Base-by-base conservation (phyloP, 2,329 filamentous ascomycete species). In the Botryosphaeria dothidea region DNA sequence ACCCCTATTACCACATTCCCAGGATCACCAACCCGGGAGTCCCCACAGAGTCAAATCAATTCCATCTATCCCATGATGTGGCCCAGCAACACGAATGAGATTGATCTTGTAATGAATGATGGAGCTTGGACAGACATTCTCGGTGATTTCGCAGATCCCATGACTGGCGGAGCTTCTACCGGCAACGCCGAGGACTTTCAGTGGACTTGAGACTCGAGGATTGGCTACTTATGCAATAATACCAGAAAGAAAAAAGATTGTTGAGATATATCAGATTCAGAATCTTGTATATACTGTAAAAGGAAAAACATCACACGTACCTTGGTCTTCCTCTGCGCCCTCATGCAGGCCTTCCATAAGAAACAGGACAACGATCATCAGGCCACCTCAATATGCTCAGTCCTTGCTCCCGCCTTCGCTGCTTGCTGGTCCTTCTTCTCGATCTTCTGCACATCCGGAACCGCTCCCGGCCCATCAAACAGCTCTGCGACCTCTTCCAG, bases 401-500 rank as follows among this genome's bases (percentile, higher is more conserved):
- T 36, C 19, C 29, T 15, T 6, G 51, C 61, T 9, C 48, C 61
- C 3, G 49, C 36, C 49, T 64, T 64, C 4, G 36, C 36, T 6
- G 29, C 38, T 9, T 29, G 23, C 6, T 15, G 13, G n/a, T 64
- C 38, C 56, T 60, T 46, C 27, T 34, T 62, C 48, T 62, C 56
- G 7, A 68, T 62, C 57, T 65, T 66, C 17, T 58, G 64, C 41
- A 67, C 62, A 36, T 66, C 58, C 2, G 64, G 64, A n/a, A 68
- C 62, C 19, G 67, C 64, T 5, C 66, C 66, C 3, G 67, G 65
- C 21, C 63, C 63, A 17, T 69, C 70, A 29, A 70, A 69, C 15
- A 71, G 52, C 45, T 67, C 54, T 0, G 67, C 70, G 46, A 71
- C 69, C 60, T 71, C 69, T 43, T 72, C 70, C 3, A 72, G 52